Percentiles rank a stretch among this genome's conserved stretches.
Conservation (phyloP, 495 filamentous ascomycete genomes). For the Penicillium lividum region DNA sequence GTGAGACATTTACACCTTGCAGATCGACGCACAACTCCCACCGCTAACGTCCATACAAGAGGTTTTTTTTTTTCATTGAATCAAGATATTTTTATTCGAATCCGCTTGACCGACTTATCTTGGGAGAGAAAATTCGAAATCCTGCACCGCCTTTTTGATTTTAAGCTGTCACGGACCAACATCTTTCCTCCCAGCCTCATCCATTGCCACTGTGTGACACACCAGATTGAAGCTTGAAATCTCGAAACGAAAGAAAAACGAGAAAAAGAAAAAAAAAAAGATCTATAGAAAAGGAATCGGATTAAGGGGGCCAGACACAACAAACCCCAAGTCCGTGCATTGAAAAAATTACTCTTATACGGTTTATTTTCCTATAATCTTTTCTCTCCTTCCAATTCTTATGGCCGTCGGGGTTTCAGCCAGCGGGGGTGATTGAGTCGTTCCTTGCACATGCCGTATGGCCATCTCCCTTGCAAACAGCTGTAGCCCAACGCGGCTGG, state of each 20-base stretch:
- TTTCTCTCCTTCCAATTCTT: conserved; percentile 29
- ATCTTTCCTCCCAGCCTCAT: conserved; percentile 25
- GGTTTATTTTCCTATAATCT: conserved; percentile 2
- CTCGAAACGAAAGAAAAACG: not conserved
- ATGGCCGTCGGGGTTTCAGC: conserved; percentile 39
- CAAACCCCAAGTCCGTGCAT: not conserved
- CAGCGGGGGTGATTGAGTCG: conserved; percentile 38
- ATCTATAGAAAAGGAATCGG: not conserved
- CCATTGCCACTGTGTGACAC: conserved; percentile 36
- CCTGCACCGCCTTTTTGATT: conserved; percentile 24
- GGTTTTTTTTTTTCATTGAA: conserved; percentile 12
- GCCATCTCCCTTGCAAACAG: conserved; percentile 48
- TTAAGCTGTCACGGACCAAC: conserved; percentile 21
- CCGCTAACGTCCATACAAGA: conserved; percentile 13
- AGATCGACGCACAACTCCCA: conserved; percentile 24
- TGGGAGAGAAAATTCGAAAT: not conserved
- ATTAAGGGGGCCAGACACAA: conserved; percentile 1
- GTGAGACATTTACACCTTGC: conserved; percentile 32
- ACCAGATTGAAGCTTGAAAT: conserved; percentile 14
- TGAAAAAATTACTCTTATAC: not conserved
- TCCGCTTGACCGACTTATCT: conserved; percentile 22
- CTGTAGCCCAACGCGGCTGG: conserved; percentile 42
- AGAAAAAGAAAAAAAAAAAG: not conserved
- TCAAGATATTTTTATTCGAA: not conserved
- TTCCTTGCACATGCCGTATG: conserved; percentile 38